Conservation (phyloP, 352 stramenopile species). For the Globisporangium barbulae region DNA sequence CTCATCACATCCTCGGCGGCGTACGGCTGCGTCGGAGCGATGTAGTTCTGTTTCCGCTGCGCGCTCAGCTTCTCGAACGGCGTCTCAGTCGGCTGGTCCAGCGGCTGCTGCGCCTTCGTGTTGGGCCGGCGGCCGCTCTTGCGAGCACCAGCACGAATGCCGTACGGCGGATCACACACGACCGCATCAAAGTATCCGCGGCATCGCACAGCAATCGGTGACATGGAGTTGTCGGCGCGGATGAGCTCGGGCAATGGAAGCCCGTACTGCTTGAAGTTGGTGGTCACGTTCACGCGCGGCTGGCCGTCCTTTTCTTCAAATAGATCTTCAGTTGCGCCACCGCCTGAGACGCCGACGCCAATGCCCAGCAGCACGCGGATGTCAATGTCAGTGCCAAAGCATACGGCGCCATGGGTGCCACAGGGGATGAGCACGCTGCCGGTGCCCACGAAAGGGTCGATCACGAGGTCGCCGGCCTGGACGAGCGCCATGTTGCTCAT, state of each 20-base stretch:
- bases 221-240: conserved; percentile 88
- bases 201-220: conserved; percentile 48
- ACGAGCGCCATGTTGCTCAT: conserved; percentile 91
- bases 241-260: conserved; percentile 94
- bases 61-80: conserved; percentile 41
- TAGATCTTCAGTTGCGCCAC: conserved; percentile 20
- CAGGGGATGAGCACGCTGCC: conserved; percentile 96
- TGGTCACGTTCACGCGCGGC: conserved; percentile 64
- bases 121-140: conserved; percentile 81
- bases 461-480: conserved; percentile 72
- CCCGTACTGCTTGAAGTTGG: conserved; percentile 93
- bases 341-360: conserved; percentile 53
- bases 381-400: conserved; percentile 97
- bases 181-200: conserved; percentile 84
- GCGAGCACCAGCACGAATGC: conserved; percentile 91
- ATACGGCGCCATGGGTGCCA: conserved; percentile 90
- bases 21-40: conserved; percentile 95
- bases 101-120: conserved; percentile 24
- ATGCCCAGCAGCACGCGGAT: conserved; percentile 93
- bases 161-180: conserved; percentile 93
- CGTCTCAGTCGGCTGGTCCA: conserved; percentile 17
- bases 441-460: conserved; percentile 98
- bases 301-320: conserved; percentile 17
- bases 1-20: conserved; percentile 96
- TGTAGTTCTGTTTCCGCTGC: conserved; percentile 91